phyloP scores from a whole-genome alignment of 2,329 filamentous ascomycete genomes.

The Colletotrichum coccodes region DNA sequence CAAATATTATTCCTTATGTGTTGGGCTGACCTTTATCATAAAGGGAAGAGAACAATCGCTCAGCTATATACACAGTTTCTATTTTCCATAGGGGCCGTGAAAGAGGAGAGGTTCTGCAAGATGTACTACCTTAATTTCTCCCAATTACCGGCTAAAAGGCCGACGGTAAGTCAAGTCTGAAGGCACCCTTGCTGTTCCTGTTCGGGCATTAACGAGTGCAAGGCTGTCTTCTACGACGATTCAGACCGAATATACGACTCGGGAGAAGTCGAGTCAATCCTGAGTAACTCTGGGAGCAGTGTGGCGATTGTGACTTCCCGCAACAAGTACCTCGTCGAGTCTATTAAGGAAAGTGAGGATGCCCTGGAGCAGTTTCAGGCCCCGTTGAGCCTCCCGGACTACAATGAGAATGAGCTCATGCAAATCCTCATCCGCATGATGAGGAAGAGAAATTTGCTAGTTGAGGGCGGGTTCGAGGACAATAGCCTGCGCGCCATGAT shows the following conservation, averaged over 20 bases:
- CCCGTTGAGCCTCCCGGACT: not conserved
- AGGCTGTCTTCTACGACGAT: not conserved
- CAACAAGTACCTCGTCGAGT: not conserved
- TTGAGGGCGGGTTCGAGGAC: not conserved
- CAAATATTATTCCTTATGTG: too few species aligned
- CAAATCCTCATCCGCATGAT: not conserved
- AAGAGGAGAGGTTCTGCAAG: slow-evolving; percentile 33
- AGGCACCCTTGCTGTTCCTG: slow-evolving; percentile 37
- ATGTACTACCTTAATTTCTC: slow-evolving; percentile 40
- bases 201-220: slow-evolving; percentile 35
- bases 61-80: slow-evolving; percentile 66
- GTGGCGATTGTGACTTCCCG: not conserved
- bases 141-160: slow-evolving; percentile 41
- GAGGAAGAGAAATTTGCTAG: not conserved
- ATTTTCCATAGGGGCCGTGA: slow-evolving; percentile 19
- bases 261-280: too few species aligned
- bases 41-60: slow-evolving; percentile 69
- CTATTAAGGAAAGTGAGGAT: not conserved
- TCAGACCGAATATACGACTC: too few species aligned
- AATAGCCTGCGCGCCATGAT: not conserved
- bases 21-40: too few species aligned
- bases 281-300: too few species aligned
- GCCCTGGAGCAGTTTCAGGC: not conserved
- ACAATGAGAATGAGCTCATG: not conserved
- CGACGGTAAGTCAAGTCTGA: slow-evolving; percentile 41